Evolutionary conservation across 345 rosid species (phyloP).

Genomic region (Angophora floribunda): DNA sequence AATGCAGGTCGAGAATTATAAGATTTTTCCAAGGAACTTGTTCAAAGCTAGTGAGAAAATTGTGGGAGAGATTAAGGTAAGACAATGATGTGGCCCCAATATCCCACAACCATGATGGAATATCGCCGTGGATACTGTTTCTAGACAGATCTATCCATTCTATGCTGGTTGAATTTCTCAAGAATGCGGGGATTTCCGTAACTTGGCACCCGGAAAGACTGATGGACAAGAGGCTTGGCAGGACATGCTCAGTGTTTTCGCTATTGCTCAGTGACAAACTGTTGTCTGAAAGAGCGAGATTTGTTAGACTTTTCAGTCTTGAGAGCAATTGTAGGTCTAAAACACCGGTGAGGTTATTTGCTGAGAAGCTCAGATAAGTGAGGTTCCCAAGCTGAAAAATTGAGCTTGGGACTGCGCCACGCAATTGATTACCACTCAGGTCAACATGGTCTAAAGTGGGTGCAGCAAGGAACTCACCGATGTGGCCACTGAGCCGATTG

Average conservation of each 20-base stretch:
- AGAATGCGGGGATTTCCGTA: slow-evolving; percentile 1
- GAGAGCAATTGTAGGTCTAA: slow-evolving; percentile 3
- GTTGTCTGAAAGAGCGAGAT: not conserved
- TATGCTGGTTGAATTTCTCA: not conserved
- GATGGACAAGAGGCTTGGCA: not conserved
- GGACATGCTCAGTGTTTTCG: not conserved
- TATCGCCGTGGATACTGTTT: slow-evolving; percentile 1
- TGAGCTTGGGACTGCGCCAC: slow-evolving; percentile 9
- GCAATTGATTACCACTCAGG: not conserved
- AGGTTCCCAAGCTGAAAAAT: slow-evolving; percentile 4
- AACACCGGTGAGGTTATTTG: slow-evolving; percentile 8
- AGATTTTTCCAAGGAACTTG: not conserved
- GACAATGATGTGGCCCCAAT: not conserved
- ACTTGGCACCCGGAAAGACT: slow-evolving; percentile 8
- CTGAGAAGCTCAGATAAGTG: not conserved
- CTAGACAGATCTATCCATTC: not conserved
- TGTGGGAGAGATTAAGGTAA: not conserved
- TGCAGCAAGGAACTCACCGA: not conserved
- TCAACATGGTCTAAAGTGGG: not conserved
- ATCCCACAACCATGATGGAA: not conserved
- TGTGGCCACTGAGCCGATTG: slow-evolving; percentile 1
- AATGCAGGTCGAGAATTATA: not conserved
- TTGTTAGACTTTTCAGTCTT: not conserved
- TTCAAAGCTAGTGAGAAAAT: not conserved
- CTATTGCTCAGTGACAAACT: not conserved